Percentiles rank a stretch among this genome's conserved stretches.
phyloP scores from a whole-genome alignment of 1,284 basidiomycete species.

The Fomes fomentarius region DNA sequence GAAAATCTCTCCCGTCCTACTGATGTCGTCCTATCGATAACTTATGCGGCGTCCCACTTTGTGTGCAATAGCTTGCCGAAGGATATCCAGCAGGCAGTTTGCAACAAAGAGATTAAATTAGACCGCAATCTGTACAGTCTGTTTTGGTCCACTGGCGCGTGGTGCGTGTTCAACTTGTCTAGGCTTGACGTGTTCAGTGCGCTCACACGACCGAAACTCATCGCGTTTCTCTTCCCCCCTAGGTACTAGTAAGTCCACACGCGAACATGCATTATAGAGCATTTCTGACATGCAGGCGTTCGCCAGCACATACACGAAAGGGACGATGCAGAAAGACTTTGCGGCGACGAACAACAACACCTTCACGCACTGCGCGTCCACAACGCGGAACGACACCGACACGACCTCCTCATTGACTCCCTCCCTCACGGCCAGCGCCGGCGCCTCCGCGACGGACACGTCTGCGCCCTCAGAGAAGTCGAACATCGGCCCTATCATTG shows the following conservation, averaged over 20 bases:
- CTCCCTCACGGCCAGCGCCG: background rate
- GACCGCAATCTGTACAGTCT: conserved; percentile 20
- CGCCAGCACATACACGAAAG: conserved; percentile 14
- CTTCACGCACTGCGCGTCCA: conserved; percentile 24
- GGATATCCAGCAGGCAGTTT: conserved; percentile 24
- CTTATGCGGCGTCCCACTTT: too few relatives aligned
- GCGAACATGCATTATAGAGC: too few relatives aligned
- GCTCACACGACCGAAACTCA: background rate
- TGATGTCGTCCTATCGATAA: background rate
- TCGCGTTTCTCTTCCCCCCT: background rate
- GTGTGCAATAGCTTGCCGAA: conserved; percentile 16
- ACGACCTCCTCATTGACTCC: background rate
- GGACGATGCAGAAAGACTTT: conserved; percentile 15
- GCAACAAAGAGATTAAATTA: conserved; percentile 23
- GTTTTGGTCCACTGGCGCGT: conserved; percentile 19
- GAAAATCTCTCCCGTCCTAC: background rate
- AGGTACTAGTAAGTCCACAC: conserved; percentile 25
- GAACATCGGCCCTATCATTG: conserved; percentile 7
- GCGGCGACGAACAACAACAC: conserved; percentile 26
- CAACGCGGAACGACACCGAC: conserved; percentile 9
- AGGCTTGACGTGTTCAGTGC: too few relatives aligned
- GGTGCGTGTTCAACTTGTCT: conserved; percentile 7
- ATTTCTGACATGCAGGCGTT: too few relatives aligned
- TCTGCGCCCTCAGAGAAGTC: background rate
- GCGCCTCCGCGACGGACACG: background rate